phyloP scores from a whole-genome alignment of 2,329 filamentous ascomycete species.

The Sclerotiophoma versabilis region DNA sequence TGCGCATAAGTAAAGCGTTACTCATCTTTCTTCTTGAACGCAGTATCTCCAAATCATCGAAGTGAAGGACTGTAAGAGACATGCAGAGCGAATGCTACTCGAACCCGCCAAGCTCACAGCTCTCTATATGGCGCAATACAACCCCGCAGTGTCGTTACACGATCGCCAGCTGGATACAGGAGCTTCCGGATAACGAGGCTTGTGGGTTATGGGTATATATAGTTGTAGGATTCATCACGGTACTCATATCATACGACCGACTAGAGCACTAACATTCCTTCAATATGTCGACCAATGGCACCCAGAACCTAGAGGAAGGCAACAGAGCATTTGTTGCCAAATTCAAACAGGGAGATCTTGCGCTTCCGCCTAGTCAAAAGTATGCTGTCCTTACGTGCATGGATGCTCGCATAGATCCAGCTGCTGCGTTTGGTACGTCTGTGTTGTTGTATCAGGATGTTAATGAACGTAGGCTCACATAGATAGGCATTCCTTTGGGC shows the following conservation, averaged over 20 bases:
- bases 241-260: slow-evolving; percentile 1
- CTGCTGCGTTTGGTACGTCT: slow-evolving; percentile 63
- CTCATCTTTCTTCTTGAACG: no score
- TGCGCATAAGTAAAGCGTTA: no score
- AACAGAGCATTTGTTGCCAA: slow-evolving; percentile 64
- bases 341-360: slow-evolving; percentile 72
- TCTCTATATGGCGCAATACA: slow-evolving; percentile 20
- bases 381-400: slow-evolving; percentile 79
- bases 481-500: slow-evolving; percentile 67
- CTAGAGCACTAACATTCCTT: background rate
- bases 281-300: slow-evolving; percentile 55
- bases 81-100: no score
- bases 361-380: slow-evolving; percentile 73
- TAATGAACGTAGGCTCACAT: background rate
- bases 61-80: no score
- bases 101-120: slow-evolving; percentile 7
- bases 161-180: background rate
- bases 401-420: slow-evolving; percentile 76
- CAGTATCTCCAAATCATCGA: no score
- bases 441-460: background rate
- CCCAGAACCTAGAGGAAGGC: slow-evolving; percentile 62
- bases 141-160: slow-evolving; percentile 27
- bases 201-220: background rate
- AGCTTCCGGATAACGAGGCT: background rate
- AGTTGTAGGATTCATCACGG: background rate